These are phyloP conservation scores for Plasmodium chabaudi DNA, from an alignment of 169 alveolate genomes.

Conservation along the genomic window DNA sequence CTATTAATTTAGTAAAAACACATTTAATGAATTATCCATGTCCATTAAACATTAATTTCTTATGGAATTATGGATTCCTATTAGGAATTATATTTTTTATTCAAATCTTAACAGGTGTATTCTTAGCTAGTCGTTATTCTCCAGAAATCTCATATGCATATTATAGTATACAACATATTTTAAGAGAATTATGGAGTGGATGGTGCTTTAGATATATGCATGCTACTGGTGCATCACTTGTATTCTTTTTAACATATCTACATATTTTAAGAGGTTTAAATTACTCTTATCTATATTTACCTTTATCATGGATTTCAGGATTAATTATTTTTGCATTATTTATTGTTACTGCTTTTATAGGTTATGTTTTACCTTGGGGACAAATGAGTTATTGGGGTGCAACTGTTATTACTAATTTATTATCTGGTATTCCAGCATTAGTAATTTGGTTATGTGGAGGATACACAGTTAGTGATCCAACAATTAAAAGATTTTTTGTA, in stretches of 20 bases:
- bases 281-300: constrained; percentile 17
- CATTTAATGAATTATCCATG: constrained; percentile 27
- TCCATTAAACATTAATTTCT: constrained; percentile 24
- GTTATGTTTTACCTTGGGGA: constrained; percentile 43
- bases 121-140: constrained; percentile 17
- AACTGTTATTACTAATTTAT: constrained; percentile 28
- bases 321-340: constrained; percentile 3
- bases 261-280: constrained; percentile 36
- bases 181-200: constrained; percentile 41
- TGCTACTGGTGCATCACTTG: constrained; percentile 28
- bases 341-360: constrained; percentile 9
- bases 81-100: constrained; percentile 29
- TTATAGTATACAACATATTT: constrained; percentile 25
- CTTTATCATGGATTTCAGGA: constrained; percentile 35
- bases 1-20: constrained; percentile 16
- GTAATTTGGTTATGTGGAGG: constrained; percentile 58
- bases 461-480: constrained; percentile 59
- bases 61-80: constrained; percentile 35
- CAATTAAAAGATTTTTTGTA: constrained; percentile 75
- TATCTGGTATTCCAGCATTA: not conserved
- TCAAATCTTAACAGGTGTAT: constrained; percentile 34
- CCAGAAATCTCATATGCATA: constrained; percentile 26
- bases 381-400: constrained; percentile 45
- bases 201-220: constrained; percentile 35
- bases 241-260: constrained; percentile 6